A percentile compares a stretch with the other conserved stretches of the same genome.
These are phyloP conservation scores for Globisporangium nagaii DNA, from an alignment of 352 stramenopile genomes.

Conservation along the genomic window DNA sequence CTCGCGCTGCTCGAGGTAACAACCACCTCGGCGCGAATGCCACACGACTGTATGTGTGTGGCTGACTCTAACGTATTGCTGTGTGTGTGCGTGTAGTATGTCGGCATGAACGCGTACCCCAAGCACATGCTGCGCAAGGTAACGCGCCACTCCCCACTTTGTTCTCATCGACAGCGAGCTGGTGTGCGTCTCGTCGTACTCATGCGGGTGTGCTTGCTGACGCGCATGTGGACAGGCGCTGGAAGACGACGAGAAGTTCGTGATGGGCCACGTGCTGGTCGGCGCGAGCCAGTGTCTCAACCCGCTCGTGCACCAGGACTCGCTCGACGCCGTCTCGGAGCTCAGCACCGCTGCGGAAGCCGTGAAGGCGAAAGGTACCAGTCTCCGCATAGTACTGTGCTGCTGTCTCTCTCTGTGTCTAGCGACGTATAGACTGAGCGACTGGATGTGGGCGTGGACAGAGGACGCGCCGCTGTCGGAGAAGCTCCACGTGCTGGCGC, in stretches of 20 bases:
- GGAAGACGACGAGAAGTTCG: slow-evolving; percentile 46
- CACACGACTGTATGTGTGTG: too few relatives aligned
- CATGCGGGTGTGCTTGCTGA: too few relatives aligned
- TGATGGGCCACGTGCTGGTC: slow-evolving; percentile 85
- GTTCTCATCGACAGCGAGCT: too few relatives aligned
- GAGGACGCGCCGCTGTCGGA: slow-evolving; percentile 31
- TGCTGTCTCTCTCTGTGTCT: too few relatives aligned
- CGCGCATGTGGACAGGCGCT: slow-evolving; percentile 22
- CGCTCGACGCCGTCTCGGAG: slow-evolving; percentile 35
- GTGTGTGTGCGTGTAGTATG: slow-evolving; percentile 36
- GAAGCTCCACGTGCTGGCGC: slow-evolving; percentile 67
- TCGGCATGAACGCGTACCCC: slow-evolving; percentile 73
- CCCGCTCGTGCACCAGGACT: slow-evolving; percentile 61
- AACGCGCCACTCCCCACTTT: too few relatives aligned
- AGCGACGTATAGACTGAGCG: too few relatives aligned
- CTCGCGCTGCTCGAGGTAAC: slow-evolving; percentile 59
- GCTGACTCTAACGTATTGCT: not conserved
- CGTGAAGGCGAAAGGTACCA: slow-evolving; percentile 31
- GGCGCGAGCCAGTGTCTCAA: slow-evolving; percentile 63
- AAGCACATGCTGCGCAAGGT: slow-evolving; percentile 70
- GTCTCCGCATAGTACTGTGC: not conserved
- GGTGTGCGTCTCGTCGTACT: too few relatives aligned
- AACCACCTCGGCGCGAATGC: too few relatives aligned
- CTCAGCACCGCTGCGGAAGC: slow-evolving; percentile 30
- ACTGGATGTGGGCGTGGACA: not conserved